These are phyloP conservation scores for Viridothelium virens DNA, from an alignment of 495 filamentous ascomycete genomes.

Conservation along the genomic window DNA sequence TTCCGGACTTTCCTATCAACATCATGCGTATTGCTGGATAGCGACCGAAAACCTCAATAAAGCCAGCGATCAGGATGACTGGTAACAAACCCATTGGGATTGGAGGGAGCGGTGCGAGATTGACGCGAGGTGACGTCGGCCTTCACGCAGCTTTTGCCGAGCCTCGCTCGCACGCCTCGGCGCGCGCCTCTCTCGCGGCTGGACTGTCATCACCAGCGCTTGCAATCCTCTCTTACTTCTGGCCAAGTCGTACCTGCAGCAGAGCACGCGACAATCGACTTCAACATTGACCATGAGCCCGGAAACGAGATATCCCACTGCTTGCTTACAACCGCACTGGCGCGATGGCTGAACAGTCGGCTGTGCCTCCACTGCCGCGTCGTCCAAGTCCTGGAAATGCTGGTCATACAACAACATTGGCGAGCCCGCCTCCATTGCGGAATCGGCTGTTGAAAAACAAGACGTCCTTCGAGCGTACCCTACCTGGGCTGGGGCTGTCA, in stretches of 20 bases:
- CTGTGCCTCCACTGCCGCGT: slow-evolving; percentile 7
- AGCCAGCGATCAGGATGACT: no score
- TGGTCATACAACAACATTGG: neutral
- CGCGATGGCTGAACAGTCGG: slow-evolving; percentile 5
- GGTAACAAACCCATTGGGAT: neutral
- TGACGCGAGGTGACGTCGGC: slow-evolving; percentile 1
- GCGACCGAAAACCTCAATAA: no score
- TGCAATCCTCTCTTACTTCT: neutral
- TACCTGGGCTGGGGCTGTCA: slow-evolving; percentile 9
- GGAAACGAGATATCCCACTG: neutral
- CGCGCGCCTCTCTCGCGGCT: neutral
- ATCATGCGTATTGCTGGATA: no score
- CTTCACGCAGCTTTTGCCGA: neutral
- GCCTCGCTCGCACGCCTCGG: neutral
- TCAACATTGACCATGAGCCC: neutral
- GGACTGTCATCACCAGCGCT: neutral
- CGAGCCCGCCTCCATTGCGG: slow-evolving; percentile 6
- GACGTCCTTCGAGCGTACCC: neutral
- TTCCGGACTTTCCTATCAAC: no score
- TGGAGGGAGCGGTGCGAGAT: neutral
- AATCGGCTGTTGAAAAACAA: neutral
- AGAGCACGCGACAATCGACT: neutral
- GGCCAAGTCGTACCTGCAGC: neutral
- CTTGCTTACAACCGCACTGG: no score
- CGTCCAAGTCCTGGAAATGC: neutral